phyloP scores from a whole-genome alignment of 345 rosid genomes.

The Ceriops decandra region DNA sequence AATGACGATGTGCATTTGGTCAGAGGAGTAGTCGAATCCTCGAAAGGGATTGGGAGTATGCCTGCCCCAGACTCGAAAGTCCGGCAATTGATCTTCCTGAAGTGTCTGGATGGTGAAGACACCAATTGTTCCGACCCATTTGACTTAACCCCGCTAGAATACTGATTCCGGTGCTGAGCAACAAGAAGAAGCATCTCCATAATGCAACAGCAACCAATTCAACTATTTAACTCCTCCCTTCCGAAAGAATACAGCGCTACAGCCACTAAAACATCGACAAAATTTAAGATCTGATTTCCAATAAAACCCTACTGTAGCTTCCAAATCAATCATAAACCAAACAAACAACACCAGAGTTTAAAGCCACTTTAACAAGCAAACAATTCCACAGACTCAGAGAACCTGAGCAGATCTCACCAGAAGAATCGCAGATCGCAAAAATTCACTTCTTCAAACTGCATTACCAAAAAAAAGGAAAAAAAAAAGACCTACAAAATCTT shows the following conservation, averaged over 20 bases:
- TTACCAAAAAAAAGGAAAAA: neutral
- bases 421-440: constrained; percentile 12
- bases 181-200: constrained; percentile 86
- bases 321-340: constrained; percentile 20
- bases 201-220: constrained; percentile 20
- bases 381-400: constrained; percentile 13
- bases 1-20: constrained; percentile 27
- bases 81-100: constrained; percentile 69
- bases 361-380: constrained; percentile 9
- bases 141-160: constrained; percentile 39
- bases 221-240: constrained; percentile 1
- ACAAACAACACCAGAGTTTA: constrained; percentile 8
- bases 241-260: constrained; percentile 2
- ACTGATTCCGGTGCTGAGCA: constrained; percentile 67
- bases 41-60: constrained; percentile 60
- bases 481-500: too few species aligned
- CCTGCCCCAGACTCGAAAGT: constrained; percentile 72
- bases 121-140: constrained; percentile 40
- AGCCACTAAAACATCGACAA: constrained; percentile 23
- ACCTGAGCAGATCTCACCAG: constrained; percentile 25
- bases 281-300: constrained; percentile 11
- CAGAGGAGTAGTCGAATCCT: constrained; percentile 29
- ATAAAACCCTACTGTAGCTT: neutral
- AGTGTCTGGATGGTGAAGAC: constrained; percentile 51
- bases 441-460: constrained; percentile 11